A percentile compares a stretch with the other conserved stretches of the same genome.
Evolutionary conservation across 2,329 filamentous ascomycete genomes (phyloP).

Genomic region (Fusarium drepaniforme): DNA sequence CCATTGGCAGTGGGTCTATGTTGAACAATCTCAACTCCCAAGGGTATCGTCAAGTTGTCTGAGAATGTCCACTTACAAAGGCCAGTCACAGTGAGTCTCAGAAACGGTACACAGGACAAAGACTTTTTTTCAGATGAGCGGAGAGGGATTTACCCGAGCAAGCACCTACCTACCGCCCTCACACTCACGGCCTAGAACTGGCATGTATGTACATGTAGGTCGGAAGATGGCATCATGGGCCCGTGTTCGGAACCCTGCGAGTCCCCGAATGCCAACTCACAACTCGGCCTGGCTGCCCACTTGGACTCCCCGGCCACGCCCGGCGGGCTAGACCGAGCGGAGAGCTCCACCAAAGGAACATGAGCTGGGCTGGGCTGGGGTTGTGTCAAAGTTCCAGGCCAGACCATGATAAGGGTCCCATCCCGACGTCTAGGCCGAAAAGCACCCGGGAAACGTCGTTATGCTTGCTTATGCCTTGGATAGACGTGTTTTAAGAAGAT

Average conservation of each 20-base stretch:
- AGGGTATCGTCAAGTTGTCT: neutral
- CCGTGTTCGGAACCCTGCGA: constrained; percentile 13
- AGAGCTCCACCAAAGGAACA: constrained; percentile 34
- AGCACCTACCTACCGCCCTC: neutral
- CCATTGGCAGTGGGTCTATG: constrained; percentile 15
- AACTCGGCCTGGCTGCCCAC: constrained; percentile 14
- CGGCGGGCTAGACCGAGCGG: constrained; percentile 39
- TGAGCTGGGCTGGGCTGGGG: constrained; percentile 17
- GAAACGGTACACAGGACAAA: neutral
- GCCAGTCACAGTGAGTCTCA: neutral
- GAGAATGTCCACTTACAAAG: neutral
- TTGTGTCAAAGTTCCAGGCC: constrained; percentile 13
- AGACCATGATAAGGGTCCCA: constrained; percentile 19
- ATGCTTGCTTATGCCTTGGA: constrained; percentile 1
- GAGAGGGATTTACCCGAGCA: neutral
- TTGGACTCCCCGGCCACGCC: constrained; percentile 31
- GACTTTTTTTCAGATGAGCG: neutral
- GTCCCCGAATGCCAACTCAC: constrained; percentile 38
- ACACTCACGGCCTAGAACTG: neutral
- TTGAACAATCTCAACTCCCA: neutral
- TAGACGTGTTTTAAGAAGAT: neutral
- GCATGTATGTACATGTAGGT: neutral
- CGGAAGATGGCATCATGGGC: constrained; percentile 21
- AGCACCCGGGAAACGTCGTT: neutral
- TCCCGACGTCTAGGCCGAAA: neutral